Conservation (phyloP, 2,329 filamentous ascomycete species). For the Aspergillus felis region DNA sequence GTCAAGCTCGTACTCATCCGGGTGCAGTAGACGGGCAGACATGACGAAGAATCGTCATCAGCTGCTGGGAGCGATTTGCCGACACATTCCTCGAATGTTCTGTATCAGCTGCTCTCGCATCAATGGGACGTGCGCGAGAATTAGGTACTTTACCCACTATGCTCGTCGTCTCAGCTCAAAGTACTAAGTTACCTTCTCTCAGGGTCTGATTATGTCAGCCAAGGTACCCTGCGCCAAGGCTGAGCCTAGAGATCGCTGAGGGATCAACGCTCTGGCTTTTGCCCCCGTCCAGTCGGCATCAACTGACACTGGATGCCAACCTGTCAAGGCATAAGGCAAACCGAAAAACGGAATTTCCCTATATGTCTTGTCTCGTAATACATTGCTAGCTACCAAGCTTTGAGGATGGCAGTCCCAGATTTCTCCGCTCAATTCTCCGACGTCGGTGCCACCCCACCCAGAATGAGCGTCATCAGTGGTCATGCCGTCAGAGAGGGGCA, state of each 20-base stretch:
- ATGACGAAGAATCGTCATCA: slow-evolving; percentile 23
- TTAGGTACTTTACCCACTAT: neutral
- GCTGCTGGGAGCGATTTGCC: slow-evolving; percentile 5
- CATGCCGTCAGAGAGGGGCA: neutral
- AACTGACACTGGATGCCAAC: neutral
- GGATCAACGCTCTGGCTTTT: neutral
- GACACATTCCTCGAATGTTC: slow-evolving; percentile 14
- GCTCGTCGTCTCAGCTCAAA: slow-evolving; percentile 1
- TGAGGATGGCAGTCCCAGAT: neutral
- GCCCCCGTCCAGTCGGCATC: neutral
- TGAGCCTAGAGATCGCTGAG: neutral
- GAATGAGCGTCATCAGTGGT: neutral
- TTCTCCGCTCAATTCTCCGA: neutral
- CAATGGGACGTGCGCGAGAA: neutral
- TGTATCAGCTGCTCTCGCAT: neutral
- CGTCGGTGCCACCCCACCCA: neutral
- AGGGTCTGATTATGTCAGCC: slow-evolving; percentile 3
- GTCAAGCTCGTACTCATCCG: slow-evolving; percentile 41
- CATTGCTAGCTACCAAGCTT: neutral
- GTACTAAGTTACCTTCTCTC: neutral
- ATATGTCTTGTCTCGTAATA: neutral
- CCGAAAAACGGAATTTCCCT: neutral
- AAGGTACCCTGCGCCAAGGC: neutral
- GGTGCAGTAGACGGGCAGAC: slow-evolving; percentile 36
- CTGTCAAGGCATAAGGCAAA: neutral